Evolutionary conservation across 2,329 filamentous ascomycete species (phyloP).

Genomic region (Trichoderma sp.): DNA sequence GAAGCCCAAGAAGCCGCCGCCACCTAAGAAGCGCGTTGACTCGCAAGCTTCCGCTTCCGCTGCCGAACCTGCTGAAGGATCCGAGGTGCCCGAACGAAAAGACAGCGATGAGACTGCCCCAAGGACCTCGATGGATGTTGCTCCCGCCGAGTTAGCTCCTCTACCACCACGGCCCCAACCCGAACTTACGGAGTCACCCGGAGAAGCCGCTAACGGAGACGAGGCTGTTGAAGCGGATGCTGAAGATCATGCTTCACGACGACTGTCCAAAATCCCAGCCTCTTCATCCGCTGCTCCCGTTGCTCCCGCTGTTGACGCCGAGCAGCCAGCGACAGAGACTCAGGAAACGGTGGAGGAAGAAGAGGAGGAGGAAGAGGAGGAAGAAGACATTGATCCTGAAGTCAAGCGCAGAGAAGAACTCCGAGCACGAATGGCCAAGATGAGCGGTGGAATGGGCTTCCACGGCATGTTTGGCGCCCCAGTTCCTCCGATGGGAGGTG

Average conservation of each 20-base stretch:
- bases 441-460: conserved; percentile 98
- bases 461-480: conserved; percentile 83
- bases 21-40: conserved; percentile 54
- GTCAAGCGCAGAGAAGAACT: conserved; percentile 80
- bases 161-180: conserved; percentile 53
- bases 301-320: conserved; percentile 45
- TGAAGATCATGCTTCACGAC: conserved; percentile 57
- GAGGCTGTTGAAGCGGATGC: conserved; percentile 70
- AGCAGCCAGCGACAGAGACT: conserved; percentile 41
- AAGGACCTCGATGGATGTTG: conserved; percentile 51
- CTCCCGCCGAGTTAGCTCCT: conserved; percentile 36
- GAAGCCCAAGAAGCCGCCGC: conserved; percentile 68
- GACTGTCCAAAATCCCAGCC: conserved; percentile 35
- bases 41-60: conserved; percentile 50
- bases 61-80: conserved; percentile 29
- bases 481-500: conserved; percentile 59
- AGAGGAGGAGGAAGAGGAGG: conserved; percentile 67
- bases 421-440: conserved; percentile 93
- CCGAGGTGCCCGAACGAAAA: conserved; percentile 42
- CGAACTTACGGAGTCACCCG: conserved; percentile 61
- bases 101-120: conserved; percentile 47
- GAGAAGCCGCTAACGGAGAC: conserved; percentile 61
- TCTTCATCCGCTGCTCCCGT: conserved; percentile 27
- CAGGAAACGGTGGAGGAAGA: conserved; percentile 47
- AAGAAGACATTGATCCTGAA: conserved; percentile 86